Percentiles rank a stretch among this genome's conserved stretches.
These are phyloP conservation scores for Talaromyces sp. DNA, from an alignment of 2,329 filamentous ascomycete species.

Conservation along the genomic window DNA sequence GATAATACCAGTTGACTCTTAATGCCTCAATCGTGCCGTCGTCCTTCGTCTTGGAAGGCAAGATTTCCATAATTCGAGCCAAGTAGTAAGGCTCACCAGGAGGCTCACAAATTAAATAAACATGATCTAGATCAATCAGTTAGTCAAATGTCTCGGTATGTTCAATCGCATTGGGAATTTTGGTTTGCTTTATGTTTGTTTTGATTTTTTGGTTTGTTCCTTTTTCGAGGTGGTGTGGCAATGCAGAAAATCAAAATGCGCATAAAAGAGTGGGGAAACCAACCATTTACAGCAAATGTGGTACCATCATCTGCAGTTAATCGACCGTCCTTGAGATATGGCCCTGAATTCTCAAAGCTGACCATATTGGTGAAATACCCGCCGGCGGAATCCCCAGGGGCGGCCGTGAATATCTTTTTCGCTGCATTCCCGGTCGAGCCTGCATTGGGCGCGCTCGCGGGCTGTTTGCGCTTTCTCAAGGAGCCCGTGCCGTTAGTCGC, in stretches of 20 bases:
- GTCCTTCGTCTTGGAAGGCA: slow-evolving; percentile 76
- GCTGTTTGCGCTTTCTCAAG: slow-evolving; percentile 85
- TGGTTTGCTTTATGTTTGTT: too few relatives aligned
- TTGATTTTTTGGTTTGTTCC: too few relatives aligned
- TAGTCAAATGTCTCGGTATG: background rate
- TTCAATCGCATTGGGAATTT: too few relatives aligned
- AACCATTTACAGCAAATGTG: slow-evolving; percentile 80
- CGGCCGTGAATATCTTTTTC: slow-evolving; percentile 41
- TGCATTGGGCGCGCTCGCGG: slow-evolving; percentile 44
- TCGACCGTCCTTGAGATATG: slow-evolving; percentile 71
- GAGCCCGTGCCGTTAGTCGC: slow-evolving; percentile 20
- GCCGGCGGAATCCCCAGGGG: slow-evolving; percentile 35
- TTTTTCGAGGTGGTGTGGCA: slow-evolving; percentile 1
- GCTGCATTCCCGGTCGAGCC: slow-evolving; percentile 33
- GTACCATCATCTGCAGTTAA: slow-evolving; percentile 91
- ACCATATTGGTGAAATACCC: slow-evolving; percentile 77
- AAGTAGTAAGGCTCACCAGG: slow-evolving; percentile 98
- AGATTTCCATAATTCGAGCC: slow-evolving; percentile 96
- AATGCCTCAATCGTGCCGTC: slow-evolving; percentile 78
- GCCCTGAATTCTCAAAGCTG: slow-evolving; percentile 75
- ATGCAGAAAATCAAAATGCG: slow-evolving; percentile 8
- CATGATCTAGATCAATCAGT: slow-evolving; percentile 64
- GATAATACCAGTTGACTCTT: slow-evolving; percentile 97
- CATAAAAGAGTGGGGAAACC: slow-evolving; percentile 3
- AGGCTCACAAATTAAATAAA: slow-evolving; percentile 95